A percentile compares a stretch with the other conserved stretches of the same genome.
phyloP scores from a whole-genome alignment of 192 early-diverging fungal species.

The Backusella psychrophila region DNA sequence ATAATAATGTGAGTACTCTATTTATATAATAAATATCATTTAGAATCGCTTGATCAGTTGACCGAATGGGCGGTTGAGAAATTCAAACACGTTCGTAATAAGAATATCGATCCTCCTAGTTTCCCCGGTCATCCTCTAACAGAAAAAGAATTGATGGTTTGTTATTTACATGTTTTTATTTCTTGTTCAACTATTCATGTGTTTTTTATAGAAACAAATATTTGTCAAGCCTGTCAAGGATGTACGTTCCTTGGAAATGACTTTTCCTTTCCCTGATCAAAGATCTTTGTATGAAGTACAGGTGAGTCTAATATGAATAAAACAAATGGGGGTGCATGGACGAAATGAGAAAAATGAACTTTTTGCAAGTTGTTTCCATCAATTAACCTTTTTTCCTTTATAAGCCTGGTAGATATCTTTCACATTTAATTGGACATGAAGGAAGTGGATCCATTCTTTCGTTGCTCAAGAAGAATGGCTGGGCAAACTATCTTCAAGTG shows the following conservation, averaged over 20 bases:
- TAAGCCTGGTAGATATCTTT: constrained; percentile 74
- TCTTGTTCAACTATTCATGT: neutral
- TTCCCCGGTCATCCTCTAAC: constrained; percentile 79
- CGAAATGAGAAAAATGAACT: neutral
- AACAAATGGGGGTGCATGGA: neutral
- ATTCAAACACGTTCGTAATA: constrained; percentile 80
- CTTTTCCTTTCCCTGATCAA: constrained; percentile 86
- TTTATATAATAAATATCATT: neutral
- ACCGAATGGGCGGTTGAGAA: constrained; percentile 78
- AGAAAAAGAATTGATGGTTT: constrained; percentile 62
- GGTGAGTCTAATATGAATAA: constrained; percentile 10
- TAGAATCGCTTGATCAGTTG: constrained; percentile 85
- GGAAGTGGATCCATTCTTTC: constrained; percentile 84
- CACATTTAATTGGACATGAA: constrained; percentile 93
- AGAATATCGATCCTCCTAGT: constrained; percentile 61
- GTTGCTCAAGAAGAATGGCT: constrained; percentile 83
- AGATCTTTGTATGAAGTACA: constrained; percentile 47
- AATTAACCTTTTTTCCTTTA: neutral
- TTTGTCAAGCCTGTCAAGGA: constrained; percentile 81
- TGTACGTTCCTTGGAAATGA: constrained; percentile 72
- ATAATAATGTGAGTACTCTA: neutral
- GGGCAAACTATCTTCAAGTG: constrained; percentile 78
- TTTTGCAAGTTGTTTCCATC: neutral
- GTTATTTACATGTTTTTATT: neutral
- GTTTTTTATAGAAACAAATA: constrained; percentile 58